Percentiles rank a stretch among this genome's conserved stretches.
Evolutionary conservation across 208 protist species (phyloP).

Genomic region (Blastocrithidia nonstop): DNA sequence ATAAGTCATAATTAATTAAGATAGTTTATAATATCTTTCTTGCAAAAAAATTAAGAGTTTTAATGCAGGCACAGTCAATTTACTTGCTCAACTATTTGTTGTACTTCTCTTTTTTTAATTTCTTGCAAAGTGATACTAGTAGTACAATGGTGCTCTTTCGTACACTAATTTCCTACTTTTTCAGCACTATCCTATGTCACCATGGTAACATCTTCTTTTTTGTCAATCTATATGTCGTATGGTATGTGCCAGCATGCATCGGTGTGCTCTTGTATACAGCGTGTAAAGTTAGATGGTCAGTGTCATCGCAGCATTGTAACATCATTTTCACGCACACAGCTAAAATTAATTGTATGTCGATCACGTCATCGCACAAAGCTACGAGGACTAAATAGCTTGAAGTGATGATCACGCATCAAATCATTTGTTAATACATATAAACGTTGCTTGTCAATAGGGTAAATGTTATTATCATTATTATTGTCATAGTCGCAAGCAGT

Average conservation of each 20-base stretch:
- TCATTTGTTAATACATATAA: slow-evolving; percentile 67
- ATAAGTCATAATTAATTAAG: too few relatives aligned
- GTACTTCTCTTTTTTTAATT: too few relatives aligned
- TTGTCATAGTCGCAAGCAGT: not conserved
- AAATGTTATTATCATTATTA: not conserved
- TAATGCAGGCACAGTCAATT: too few relatives aligned
- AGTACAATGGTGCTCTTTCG: not conserved
- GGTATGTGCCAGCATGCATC: not conserved
- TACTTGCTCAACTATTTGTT: too few relatives aligned
- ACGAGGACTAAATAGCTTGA: slow-evolving; percentile 43
- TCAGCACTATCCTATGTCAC: not conserved
- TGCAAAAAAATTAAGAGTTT: too few relatives aligned
- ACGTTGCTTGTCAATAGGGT: not conserved
- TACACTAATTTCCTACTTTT: not conserved
- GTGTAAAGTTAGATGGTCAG: slow-evolving; percentile 24
- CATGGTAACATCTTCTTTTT: not conserved
- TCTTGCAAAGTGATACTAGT: too few relatives aligned
- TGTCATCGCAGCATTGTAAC: slow-evolving; percentile 22
- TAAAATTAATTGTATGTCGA: slow-evolving; percentile 47
- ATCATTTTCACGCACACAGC: slow-evolving; percentile 18
- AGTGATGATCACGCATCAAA: slow-evolving; percentile 74
- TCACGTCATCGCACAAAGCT: slow-evolving; percentile 61
- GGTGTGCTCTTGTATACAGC: slow-evolving; percentile 24
- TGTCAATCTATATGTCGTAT: not conserved
- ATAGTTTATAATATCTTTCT: too few relatives aligned